Percentiles rank a stretch among this genome's conserved stretches.
Conservation (phyloP, 164 flowering plant genomes). For the Nelumbo lutea region DNA sequence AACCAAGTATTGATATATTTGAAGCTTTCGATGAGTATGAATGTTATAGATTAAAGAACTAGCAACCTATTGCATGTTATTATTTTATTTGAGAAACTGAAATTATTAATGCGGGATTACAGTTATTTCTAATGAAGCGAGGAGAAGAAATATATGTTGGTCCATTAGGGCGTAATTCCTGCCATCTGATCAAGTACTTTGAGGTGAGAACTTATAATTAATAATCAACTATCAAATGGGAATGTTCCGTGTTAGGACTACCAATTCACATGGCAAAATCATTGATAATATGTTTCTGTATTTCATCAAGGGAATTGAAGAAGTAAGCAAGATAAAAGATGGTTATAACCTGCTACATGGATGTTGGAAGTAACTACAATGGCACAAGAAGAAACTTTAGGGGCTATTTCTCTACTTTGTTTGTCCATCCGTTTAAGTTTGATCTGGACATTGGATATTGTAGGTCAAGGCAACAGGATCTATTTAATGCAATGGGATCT, state of each 20-base stretch:
- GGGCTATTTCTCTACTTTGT: background rate
- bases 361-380: conserved; percentile 33
- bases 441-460: too few species aligned
- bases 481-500: too few species aligned
- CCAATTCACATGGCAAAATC: background rate
- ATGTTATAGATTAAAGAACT: background rate
- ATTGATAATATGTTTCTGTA: too few species aligned
- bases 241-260: background rate
- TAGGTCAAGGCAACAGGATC: too few species aligned
- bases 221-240: background rate
- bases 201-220: conserved; percentile 19
- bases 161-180: conserved; percentile 8
- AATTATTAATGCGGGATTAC: background rate
- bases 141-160: conserved; percentile 8
- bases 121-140: conserved; percentile 37
- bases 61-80: background rate
- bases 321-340: conserved; percentile 15
- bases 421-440: too few species aligned
- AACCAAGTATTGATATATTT: background rate
- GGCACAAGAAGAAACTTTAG: conserved; percentile 27
- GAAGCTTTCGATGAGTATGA: conserved; percentile 1
- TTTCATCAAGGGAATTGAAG: conserved; percentile 19
- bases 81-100: background rate
- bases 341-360: conserved; percentile 16
- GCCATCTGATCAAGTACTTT: conserved; percentile 30